Conservation (phyloP, 139 green algal species). For the Choricystis sp. region DNA sequence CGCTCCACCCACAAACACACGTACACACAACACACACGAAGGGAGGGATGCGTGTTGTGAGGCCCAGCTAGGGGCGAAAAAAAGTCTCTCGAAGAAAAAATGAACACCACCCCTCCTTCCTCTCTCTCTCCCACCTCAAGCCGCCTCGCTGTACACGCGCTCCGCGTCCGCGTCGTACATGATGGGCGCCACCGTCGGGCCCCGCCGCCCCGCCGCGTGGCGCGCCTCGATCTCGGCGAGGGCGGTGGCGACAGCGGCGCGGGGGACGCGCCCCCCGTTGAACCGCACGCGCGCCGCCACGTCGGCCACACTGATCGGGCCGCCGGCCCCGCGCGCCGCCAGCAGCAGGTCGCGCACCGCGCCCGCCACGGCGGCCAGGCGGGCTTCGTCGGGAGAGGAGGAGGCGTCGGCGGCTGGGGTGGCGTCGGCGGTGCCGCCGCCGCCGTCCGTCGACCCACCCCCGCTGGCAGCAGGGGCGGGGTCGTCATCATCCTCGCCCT, state of each 20-base stretch:
- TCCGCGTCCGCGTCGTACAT: slow-evolving; percentile 1
- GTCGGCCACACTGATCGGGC: background rate
- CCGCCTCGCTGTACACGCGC: background rate
- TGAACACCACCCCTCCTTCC: no score
- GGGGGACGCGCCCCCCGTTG: background rate
- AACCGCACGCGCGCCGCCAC: background rate
- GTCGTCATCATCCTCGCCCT: background rate
- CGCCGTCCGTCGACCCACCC: background rate
- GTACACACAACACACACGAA: background rate
- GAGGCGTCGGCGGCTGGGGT: background rate
- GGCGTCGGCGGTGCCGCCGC: background rate
- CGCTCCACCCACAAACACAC: background rate
- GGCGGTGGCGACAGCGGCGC: background rate
- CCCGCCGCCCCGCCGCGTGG: no score
- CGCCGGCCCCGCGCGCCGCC: background rate
- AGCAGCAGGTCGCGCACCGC: slow-evolving; percentile 1
- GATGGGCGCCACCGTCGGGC: background rate
- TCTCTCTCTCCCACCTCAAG: no score
- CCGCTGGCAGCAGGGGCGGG: background rate
- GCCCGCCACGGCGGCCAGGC: background rate
- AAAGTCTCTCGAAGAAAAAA: no score
- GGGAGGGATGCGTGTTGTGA: no score
- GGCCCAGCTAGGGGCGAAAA: no score
- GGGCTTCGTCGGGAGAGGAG: background rate
- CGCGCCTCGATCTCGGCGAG: background rate